Conservation (phyloP, 768 basidiomycete genomes). For the Mycena indigotica region DNA sequence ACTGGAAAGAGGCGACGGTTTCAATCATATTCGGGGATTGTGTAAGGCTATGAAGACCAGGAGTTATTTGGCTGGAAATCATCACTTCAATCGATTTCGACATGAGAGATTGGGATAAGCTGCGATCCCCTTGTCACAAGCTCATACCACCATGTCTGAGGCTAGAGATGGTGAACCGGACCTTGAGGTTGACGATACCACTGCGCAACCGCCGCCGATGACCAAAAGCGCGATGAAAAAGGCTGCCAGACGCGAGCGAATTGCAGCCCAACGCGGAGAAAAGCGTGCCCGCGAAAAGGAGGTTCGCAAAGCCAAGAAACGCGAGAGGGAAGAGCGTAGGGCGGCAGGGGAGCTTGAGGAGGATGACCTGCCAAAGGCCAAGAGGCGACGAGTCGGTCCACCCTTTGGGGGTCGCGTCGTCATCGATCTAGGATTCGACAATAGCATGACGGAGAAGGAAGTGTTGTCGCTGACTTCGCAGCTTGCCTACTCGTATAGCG, state of each 20-base stretch:
- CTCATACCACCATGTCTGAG: not conserved
- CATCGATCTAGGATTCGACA: conserved; percentile 90
- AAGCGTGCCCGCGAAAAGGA: conserved; percentile 70
- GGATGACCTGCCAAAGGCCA: conserved; percentile 41
- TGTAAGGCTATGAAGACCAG: too few species aligned
- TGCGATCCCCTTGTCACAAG: too few species aligned
- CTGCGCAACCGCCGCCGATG: conserved; percentile 29
- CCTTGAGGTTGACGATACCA: not conserved
- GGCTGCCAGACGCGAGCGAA: conserved; percentile 68
- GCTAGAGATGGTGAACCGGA: too few species aligned
- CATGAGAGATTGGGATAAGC: too few species aligned
- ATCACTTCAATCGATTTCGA: too few species aligned
- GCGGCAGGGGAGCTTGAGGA: conserved; percentile 66
- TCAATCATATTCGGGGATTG: too few species aligned
- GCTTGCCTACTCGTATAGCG: conserved; percentile 87
- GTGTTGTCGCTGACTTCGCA: conserved; percentile 87
- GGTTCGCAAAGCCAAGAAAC: conserved; percentile 72
- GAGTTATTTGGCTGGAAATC: too few species aligned
- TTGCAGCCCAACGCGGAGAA: conserved; percentile 67
- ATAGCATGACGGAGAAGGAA: conserved; percentile 93
- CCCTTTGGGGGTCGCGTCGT: conserved; percentile 61
- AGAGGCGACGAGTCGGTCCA: conserved; percentile 30
- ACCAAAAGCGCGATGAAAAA: conserved; percentile 83
- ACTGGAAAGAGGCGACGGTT: too few species aligned
- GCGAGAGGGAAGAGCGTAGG: conserved; percentile 56